Conservation (phyloP, 106 monocot genomes). For the Hemerocallis citrina region DNA sequence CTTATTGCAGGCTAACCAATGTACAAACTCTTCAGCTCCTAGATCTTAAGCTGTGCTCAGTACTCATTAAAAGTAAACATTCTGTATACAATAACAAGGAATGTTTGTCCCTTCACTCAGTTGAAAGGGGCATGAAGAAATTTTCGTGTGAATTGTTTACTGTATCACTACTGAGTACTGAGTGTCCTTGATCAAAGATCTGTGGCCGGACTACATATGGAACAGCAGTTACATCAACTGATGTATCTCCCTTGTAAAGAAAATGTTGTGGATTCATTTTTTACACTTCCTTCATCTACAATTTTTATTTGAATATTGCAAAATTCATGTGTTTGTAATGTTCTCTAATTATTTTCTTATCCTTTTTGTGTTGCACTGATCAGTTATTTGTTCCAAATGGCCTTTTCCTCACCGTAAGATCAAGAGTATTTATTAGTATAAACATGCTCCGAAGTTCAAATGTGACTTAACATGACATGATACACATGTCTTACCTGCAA, state of each 20-base stretch:
- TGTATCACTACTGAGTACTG: not conserved
- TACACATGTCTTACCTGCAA: not conserved
- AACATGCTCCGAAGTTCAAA: not conserved
- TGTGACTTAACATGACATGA: not conserved
- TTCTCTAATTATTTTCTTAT: not conserved
- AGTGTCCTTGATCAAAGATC: not conserved
- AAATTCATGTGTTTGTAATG: not conserved
- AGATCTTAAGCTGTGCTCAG: no score
- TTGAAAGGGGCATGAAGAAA: no score
- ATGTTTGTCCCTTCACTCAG: no score
- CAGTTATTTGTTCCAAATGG: not conserved
- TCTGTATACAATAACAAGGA: no score
- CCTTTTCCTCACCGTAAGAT: not conserved
- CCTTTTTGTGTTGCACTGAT: not conserved
- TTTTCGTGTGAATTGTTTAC: no score
- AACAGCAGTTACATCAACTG: not conserved
- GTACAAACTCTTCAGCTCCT: no score
- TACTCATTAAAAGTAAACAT: no score
- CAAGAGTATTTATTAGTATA: not conserved
- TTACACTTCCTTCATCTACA: not conserved
- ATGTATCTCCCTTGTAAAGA: no score
- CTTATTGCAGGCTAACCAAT: no score
- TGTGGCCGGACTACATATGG: not conserved
- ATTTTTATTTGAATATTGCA: not conserved
- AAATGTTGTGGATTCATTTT: no score